A percentile compares a stretch with the other conserved stretches of the same genome.
Evolutionary conservation across 345 rosid species (phyloP).

Genomic region (Tarenaya hassleriana): DNA sequence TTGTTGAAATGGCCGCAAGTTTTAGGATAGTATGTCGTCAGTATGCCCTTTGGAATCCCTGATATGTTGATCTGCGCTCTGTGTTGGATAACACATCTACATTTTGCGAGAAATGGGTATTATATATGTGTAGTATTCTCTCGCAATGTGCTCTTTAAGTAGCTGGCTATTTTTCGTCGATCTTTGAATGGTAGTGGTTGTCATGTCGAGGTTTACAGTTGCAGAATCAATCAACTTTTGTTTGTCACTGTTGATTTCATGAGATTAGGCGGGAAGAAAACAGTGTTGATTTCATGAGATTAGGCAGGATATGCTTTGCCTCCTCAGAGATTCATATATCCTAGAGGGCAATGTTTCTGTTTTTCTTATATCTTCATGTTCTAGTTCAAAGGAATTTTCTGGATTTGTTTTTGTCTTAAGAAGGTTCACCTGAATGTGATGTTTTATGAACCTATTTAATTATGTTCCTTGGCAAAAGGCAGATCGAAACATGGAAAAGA

Average conservation of each 20-base stretch:
- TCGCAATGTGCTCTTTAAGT: neutral
- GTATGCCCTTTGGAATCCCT: neutral
- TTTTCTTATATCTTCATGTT: neutral
- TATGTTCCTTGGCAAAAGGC: slow-evolving; percentile 85
- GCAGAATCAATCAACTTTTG: neutral
- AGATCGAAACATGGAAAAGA: slow-evolving; percentile 98
- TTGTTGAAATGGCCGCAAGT: neutral
- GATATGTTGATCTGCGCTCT: neutral
- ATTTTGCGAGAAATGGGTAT: neutral
- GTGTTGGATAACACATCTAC: neutral
- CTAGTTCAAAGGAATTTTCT: neutral
- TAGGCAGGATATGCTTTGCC: slow-evolving; percentile 5
- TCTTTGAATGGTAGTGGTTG: slow-evolving; percentile 5
- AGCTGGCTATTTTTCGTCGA: neutral
- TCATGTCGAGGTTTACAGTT: neutral
- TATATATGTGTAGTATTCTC: neutral
- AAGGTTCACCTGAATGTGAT: neutral
- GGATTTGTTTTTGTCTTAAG: neutral
- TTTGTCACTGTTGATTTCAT: neutral
- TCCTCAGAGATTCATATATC: slow-evolving; percentile 3
- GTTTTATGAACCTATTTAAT: slow-evolving; percentile 35
- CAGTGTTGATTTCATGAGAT: neutral
- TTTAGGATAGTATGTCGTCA: neutral
- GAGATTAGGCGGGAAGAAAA: slow-evolving; percentile 9
- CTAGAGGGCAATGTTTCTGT: slow-evolving; percentile 9